Evolutionary conservation across 352 stramenopile genomes (phyloP).

Genomic region (Aphanomyces euteiches): DNA sequence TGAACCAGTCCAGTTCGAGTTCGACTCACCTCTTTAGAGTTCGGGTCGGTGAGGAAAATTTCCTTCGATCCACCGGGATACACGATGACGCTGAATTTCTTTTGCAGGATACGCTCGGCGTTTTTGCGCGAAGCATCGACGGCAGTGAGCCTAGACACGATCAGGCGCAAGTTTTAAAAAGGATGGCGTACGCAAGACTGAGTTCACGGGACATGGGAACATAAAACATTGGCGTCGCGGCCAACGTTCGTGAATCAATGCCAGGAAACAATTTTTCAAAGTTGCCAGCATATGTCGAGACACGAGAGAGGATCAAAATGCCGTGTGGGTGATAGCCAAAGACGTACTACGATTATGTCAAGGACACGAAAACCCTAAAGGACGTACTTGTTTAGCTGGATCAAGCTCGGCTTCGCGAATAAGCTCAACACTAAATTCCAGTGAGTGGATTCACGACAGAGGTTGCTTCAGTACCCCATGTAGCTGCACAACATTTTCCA

Average conservation of each 20-base stretch:
- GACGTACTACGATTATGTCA: slow-evolving; percentile 40
- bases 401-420: slow-evolving; percentile 64
- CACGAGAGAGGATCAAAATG: slow-evolving; percentile 10
- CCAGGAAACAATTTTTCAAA: slow-evolving; percentile 1
- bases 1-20: no score
- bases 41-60: slow-evolving; percentile 72
- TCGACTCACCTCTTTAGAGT: slow-evolving; percentile 48
- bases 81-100: slow-evolving; percentile 60
- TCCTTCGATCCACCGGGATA: slow-evolving; percentile 72
- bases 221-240: slow-evolving; percentile 68
- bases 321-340: slow-evolving; percentile 58
- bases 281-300: not conserved
- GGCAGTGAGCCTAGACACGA: slow-evolving; percentile 43
- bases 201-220: slow-evolving; percentile 60
- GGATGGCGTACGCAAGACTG: slow-evolving; percentile 46
- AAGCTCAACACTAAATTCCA: slow-evolving; percentile 43
- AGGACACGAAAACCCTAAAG: not conserved
- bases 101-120: slow-evolving; percentile 67
- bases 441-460: no score
- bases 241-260: slow-evolving; percentile 38
- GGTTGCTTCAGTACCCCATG: slow-evolving; percentile 36
- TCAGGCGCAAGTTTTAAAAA: not conserved
- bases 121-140: slow-evolving; percentile 73
- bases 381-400: slow-evolving; percentile 40
- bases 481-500: slow-evolving; percentile 54